A percentile compares a stretch with the other conserved stretches of the same genome.
These are phyloP conservation scores for Emergomyces orientalis DNA, from an alignment of 2,329 filamentous ascomycete genomes.

Conservation along the genomic window DNA sequence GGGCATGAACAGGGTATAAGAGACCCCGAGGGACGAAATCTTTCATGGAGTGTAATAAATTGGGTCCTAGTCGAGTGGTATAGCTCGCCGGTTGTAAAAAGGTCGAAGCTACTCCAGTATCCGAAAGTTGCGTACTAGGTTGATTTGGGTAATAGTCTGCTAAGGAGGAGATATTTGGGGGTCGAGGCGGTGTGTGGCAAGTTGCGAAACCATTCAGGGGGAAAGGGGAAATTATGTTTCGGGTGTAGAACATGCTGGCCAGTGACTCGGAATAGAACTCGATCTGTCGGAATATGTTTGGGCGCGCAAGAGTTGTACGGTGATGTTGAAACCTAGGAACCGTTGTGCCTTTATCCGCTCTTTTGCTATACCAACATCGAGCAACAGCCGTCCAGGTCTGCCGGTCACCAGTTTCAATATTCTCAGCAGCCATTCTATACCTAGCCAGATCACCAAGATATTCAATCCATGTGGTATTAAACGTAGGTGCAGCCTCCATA, in stretches of 20 bases:
- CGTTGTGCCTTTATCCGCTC: conserved; percentile 64
- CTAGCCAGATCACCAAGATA: conserved; percentile 78
- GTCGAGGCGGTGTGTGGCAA: conserved; percentile 21
- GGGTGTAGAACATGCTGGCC: conserved; percentile 48
- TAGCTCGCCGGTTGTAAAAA: background rate
- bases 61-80: background rate
- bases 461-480: conserved; percentile 87
- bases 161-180: conserved; percentile 28
- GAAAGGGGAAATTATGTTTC: conserved; percentile 43
- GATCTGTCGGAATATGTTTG: conserved; percentile 48
- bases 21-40: background rate
- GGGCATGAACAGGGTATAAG: background rate
- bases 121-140: conserved; percentile 41
- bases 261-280: conserved; percentile 53
- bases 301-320: conserved; percentile 57
- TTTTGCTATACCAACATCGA: conserved; percentile 74
- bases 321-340: conserved; percentile 82
- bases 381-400: conserved; percentile 77
- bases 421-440: conserved; percentile 87
- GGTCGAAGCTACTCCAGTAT: conserved; percentile 24
- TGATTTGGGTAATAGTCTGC: conserved; percentile 35
- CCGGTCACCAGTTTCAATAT: conserved; percentile 62
- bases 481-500: conserved; percentile 73
- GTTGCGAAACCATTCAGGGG: conserved; percentile 45
- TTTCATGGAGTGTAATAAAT: background rate